Conservation (phyloP, 495 filamentous ascomycete species). For the Ramalina intermedia region DNA sequence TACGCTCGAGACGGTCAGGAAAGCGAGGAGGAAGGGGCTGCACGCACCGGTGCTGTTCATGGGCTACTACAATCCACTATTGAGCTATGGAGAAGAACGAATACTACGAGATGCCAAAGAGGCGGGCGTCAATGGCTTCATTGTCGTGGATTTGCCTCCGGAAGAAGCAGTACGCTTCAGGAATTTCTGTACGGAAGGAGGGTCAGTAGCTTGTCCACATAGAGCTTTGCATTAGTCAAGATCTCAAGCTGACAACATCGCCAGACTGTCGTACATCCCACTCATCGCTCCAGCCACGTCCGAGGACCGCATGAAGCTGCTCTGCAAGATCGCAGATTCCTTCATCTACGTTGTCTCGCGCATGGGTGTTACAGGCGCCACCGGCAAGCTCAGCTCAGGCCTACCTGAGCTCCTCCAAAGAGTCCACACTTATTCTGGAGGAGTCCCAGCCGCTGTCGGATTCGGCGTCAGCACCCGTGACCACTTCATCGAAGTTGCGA, state of each 20-base stretch:
- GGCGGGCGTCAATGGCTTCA: constrained; percentile 90
- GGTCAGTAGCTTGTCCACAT: constrained; percentile 31
- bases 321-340: constrained; percentile 94
- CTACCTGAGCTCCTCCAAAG: constrained; percentile 66
- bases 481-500: constrained; percentile 75
- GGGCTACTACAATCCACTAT: constrained; percentile 96
- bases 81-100: constrained; percentile 83
- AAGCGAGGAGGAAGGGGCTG: constrained; percentile 61
- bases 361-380: constrained; percentile 92
- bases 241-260: background rate
- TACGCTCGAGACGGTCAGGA: constrained; percentile 64
- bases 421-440: constrained; percentile 86
- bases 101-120: constrained; percentile 74
- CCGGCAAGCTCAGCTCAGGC: constrained; percentile 61
- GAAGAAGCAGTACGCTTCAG: constrained; percentile 93
- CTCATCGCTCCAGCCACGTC: constrained; percentile 90
- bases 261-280: constrained; percentile 80
- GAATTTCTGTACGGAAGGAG: constrained; percentile 59
- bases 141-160: constrained; percentile 90
- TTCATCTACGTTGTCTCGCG: constrained; percentile 99
- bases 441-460: constrained; percentile 78
- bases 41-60: constrained; percentile 78
- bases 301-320: constrained; percentile 79
- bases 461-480: constrained; percentile 94
- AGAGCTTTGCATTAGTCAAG: background rate